phyloP scores from a whole-genome alignment of 2,329 filamentous ascomycete genomes.

The Alternaria sp. region DNA sequence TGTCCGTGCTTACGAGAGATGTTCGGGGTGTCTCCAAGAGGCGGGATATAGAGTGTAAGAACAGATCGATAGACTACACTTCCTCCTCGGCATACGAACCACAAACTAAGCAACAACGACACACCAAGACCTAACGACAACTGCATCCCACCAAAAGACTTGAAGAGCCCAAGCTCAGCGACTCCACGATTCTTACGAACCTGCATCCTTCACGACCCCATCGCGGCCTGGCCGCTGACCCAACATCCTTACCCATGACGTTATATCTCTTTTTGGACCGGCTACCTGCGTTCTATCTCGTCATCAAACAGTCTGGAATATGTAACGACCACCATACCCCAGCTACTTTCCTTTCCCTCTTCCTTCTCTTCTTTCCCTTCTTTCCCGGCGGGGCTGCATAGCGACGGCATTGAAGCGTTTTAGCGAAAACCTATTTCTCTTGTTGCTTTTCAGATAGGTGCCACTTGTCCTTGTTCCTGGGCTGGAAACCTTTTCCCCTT shows the following conservation, averaged over 20 bases:
- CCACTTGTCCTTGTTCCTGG: slow-evolving; percentile 12
- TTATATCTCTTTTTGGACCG: slow-evolving; percentile 2
- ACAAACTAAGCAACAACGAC: slow-evolving; percentile 17
- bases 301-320: neutral
- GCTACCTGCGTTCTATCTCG: slow-evolving; percentile 4
- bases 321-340: slow-evolving; percentile 4
- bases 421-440: slow-evolving; percentile 31
- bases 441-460: slow-evolving; percentile 10
- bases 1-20: slow-evolving; percentile 55
- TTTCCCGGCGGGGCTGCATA: slow-evolving; percentile 43
- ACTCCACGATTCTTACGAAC: slow-evolving; percentile 39
- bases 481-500: neutral
- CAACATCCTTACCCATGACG: neutral
- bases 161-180: slow-evolving; percentile 51
- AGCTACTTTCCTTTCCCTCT: slow-evolving; percentile 18
- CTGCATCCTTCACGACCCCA: slow-evolving; percentile 18
- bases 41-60: slow-evolving; percentile 49
- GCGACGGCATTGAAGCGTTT: slow-evolving; percentile 50
- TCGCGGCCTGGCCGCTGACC: neutral
- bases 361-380: slow-evolving; percentile 28
- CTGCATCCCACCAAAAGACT: slow-evolving; percentile 36
- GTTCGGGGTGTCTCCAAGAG: slow-evolving; percentile 54
- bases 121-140: slow-evolving; percentile 17
- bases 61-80: neutral
- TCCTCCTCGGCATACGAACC: neutral